Evolutionary conservation across 495 filamentous ascomycete genomes (phyloP).

Genomic region (Massariosphaeria phaeospora): DNA sequence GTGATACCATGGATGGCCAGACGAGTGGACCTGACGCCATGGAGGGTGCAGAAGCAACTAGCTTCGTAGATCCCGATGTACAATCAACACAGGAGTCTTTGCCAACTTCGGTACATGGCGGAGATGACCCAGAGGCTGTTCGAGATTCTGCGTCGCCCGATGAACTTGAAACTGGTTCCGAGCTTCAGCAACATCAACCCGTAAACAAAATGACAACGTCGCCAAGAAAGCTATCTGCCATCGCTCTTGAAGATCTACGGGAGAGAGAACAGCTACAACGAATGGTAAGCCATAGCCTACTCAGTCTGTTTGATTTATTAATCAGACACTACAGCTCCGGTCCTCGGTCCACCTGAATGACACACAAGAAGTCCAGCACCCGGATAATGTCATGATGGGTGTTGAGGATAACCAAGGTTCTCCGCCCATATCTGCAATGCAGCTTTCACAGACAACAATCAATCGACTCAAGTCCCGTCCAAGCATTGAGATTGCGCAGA

Average conservation of each 20-base stretch:
- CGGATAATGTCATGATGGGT: background rate
- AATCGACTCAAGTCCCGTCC: conserved; percentile 26
- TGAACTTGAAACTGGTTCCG: no score
- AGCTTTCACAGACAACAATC: conserved; percentile 15
- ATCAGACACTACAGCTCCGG: background rate
- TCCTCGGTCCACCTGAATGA: background rate
- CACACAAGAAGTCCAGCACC: conserved; percentile 6
- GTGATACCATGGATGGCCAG: no score
- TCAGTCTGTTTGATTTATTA: background rate
- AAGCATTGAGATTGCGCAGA: conserved; percentile 14
- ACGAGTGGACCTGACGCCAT: no score
- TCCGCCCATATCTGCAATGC: background rate
- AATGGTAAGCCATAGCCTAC: conserved; percentile 8
- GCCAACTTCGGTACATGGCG: no score
- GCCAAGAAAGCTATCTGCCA: no score
- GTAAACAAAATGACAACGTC: no score
- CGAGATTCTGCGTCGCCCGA: no score
- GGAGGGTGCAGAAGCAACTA: no score
- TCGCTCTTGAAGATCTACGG: conserved; percentile 2
- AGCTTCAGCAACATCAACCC: no score
- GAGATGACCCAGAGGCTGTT: no score
- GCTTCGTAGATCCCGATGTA: no score
- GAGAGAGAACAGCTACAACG: conserved; percentile 7
- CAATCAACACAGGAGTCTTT: no score
- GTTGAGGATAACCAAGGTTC: background rate